Evolutionary conservation across 495 filamentous ascomycete species (phyloP).

Genomic region (Sordaria brevicollis): DNA sequence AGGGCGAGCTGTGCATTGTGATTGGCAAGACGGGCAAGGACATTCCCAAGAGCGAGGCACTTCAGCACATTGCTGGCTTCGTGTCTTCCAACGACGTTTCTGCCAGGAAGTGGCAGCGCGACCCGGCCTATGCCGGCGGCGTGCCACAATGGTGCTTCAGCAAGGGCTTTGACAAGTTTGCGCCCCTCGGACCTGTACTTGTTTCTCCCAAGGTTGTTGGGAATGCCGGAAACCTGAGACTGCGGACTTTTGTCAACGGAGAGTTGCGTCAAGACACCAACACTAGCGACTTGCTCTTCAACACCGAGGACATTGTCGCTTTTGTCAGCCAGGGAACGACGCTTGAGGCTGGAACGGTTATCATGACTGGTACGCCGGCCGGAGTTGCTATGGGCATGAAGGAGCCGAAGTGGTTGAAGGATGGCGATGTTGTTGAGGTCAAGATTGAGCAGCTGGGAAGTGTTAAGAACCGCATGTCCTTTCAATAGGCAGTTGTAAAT

Average conservation of each 20-base stretch:
- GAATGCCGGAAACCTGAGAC: slow-evolving; percentile 1
- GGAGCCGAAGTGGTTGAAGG: slow-evolving; percentile 43
- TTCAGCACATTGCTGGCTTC: slow-evolving; percentile 24
- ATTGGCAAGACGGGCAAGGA: slow-evolving; percentile 22
- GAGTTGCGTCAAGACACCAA: slow-evolving; percentile 13
- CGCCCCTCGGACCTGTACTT: slow-evolving; percentile 36
- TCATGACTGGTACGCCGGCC: slow-evolving; percentile 33
- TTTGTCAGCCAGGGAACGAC: slow-evolving; percentile 30
- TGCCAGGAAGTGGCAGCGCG: slow-evolving; percentile 11
- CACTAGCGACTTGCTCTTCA: slow-evolving; percentile 14
- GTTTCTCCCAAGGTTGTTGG: slow-evolving; percentile 24
- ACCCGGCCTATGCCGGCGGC: slow-evolving; percentile 18
- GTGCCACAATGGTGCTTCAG: slow-evolving; percentile 23
- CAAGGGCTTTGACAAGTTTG: slow-evolving; percentile 30
- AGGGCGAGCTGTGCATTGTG: slow-evolving; percentile 17
- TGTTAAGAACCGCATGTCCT: slow-evolving; percentile 31
- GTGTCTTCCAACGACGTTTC: slow-evolving; percentile 16
- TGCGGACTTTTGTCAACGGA: slow-evolving; percentile 18
- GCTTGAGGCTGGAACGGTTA: slow-evolving; percentile 21
- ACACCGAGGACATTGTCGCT: slow-evolving; percentile 10
- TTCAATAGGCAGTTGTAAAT: not conserved
- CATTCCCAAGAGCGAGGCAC: slow-evolving; percentile 19
- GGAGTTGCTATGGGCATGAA: slow-evolving; percentile 44
- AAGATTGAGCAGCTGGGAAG: slow-evolving; percentile 26
- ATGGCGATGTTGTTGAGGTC: slow-evolving; percentile 51